These are phyloP conservation scores for Colletotrichum melonis DNA, from an alignment of 2,329 filamentous ascomycete species.

Conservation along the genomic window DNA sequence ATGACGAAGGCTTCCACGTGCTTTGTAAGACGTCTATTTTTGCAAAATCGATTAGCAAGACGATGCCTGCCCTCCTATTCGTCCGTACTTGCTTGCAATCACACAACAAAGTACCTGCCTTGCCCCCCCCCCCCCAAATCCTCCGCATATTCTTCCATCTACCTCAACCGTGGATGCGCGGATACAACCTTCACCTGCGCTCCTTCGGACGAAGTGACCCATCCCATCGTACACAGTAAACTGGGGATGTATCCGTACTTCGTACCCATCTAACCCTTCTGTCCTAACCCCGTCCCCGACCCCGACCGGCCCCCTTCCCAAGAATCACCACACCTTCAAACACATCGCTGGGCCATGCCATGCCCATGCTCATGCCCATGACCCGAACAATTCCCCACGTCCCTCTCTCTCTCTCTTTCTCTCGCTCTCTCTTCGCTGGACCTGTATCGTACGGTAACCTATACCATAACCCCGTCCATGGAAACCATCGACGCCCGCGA, in stretches of 20 bases:
- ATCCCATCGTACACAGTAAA: too few species aligned
- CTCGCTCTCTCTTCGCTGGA: background rate
- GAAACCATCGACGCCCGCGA: background rate
- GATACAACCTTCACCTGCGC: background rate
- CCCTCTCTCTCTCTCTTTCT: background rate
- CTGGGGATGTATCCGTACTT: background rate
- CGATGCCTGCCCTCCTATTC: conserved; percentile 1
- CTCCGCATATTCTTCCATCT: background rate
- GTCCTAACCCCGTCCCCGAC: background rate
- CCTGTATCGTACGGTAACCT: background rate
- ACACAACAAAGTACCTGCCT: background rate
- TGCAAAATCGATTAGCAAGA: conserved; percentile 28
- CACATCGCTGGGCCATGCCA: background rate
- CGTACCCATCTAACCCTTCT: background rate
- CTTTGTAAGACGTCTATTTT: conserved; percentile 36
- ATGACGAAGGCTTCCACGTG: conserved; percentile 32
- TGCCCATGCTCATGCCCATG: background rate
- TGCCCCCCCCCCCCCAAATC: background rate
- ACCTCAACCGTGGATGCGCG: background rate
- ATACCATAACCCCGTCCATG: background rate
- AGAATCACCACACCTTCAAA: background rate
- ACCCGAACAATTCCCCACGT: background rate
- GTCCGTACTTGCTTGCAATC: background rate
- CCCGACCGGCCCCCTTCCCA: background rate
- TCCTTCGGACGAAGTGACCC: background rate